A percentile compares a stretch with the other conserved stretches of the same genome.
Conservation (phyloP, 495 filamentous ascomycete species). For the Annulohypoxylon bovei region DNA sequence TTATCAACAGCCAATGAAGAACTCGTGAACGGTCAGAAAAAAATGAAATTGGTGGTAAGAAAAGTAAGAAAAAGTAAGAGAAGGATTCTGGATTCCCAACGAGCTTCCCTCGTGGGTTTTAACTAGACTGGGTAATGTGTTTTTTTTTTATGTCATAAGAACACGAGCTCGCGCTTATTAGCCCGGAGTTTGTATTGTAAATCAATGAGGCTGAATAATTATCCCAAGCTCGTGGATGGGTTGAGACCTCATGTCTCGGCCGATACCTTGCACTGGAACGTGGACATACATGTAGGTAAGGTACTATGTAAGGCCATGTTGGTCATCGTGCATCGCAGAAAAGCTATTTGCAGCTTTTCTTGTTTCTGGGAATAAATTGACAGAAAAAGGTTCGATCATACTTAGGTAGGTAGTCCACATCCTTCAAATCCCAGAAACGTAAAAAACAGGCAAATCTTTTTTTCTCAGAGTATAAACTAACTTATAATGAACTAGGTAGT, state of each 20-base stretch:
- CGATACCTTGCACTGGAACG: not conserved
- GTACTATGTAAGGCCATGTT: not conserved
- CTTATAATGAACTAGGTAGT: not conserved
- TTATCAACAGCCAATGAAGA: conserved; percentile 2
- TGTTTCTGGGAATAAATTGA: not conserved
- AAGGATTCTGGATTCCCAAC: not conserved
- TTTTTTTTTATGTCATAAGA: not conserved
- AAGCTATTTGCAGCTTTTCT: not conserved
- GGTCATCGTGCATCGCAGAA: not conserved
- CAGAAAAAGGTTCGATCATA: not conserved
- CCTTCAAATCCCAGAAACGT: not conserved
- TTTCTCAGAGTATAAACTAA: not conserved
- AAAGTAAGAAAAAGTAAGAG: not conserved
- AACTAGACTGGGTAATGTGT: not conserved
- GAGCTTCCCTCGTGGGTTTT: not conserved
- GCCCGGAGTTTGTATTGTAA: not conserved
- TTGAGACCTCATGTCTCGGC: not conserved
- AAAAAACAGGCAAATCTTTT: not conserved
- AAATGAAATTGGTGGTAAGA: not conserved
- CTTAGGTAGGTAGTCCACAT: not conserved
- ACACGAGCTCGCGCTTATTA: not conserved
- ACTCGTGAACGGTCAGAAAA: not conserved
- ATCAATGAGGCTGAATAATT: not conserved
- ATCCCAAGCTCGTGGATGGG: not conserved
- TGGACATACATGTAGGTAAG: conserved; percentile 4